Evolutionary conservation across 768 basidiomycete species (phyloP).

Genomic region (Gelatoporia subvermispora): DNA sequence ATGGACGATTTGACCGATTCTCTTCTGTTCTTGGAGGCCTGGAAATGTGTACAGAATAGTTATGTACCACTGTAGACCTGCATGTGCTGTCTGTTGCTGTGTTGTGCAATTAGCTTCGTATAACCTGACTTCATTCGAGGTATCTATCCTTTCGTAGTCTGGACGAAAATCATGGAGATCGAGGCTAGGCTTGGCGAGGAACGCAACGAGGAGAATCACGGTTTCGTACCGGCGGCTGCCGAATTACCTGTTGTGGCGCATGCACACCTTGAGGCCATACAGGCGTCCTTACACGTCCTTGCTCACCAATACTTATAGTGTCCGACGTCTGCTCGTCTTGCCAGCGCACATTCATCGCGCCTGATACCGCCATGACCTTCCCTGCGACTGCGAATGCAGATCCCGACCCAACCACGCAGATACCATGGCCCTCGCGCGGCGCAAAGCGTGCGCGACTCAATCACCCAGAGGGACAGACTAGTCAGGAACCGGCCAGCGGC

Average conservation of each 20-base stretch:
- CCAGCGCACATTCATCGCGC: slow-evolving; percentile 1
- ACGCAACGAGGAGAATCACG: too few species aligned
- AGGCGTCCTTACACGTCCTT: background rate
- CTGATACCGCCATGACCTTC: slow-evolving; percentile 47
- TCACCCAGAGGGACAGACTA: background rate
- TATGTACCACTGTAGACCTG: background rate
- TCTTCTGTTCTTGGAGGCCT: background rate
- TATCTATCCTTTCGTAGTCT: too few species aligned
- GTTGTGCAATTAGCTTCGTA: background rate
- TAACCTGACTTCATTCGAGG: too few species aligned
- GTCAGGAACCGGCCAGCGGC: slow-evolving; percentile 2
- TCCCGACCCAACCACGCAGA: slow-evolving; percentile 76
- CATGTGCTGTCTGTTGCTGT: background rate
- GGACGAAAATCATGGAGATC: too few species aligned
- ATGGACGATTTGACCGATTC: background rate
- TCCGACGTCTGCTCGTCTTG: slow-evolving; percentile 8
- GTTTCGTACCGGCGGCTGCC: too few species aligned
- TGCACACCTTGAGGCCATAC: slow-evolving; percentile 1
- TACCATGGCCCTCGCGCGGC: slow-evolving; percentile 62
- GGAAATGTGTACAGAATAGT: background rate
- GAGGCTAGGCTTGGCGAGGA: too few species aligned
- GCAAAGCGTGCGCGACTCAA: slow-evolving; percentile 14
- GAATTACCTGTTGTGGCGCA: background rate
- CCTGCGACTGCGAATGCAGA: slow-evolving; percentile 46
- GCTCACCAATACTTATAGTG: background rate